A percentile compares a stretch with the other conserved stretches of the same genome.
Evolutionary conservation across 306 rosid species (phyloP).

Genomic region (Trichosanthes truncata): DNA sequence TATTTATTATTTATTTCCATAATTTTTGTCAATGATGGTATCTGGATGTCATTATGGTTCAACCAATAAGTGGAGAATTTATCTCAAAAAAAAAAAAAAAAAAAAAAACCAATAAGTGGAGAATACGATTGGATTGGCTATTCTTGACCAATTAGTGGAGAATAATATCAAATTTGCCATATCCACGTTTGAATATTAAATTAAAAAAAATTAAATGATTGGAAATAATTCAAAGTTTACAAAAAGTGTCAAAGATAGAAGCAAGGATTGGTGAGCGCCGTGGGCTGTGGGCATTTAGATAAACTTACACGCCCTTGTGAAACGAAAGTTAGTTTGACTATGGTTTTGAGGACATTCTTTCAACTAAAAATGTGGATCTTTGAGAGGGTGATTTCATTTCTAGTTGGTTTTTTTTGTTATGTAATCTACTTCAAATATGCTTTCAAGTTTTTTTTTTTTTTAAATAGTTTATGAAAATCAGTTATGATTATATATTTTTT

Average conservation of each 20-base stretch:
- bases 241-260: neutral
- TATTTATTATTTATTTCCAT: no score
- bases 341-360: neutral
- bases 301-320: neutral
- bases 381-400: no score
- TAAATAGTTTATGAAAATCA: no score
- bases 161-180: neutral
- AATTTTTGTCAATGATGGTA: neutral
- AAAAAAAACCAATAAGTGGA: neutral
- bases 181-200: neutral
- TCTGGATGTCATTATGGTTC: neutral
- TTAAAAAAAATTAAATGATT: neutral
- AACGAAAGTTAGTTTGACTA: neutral
- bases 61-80: neutral
- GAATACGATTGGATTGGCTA: neutral
- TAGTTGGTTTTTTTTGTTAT: no score
- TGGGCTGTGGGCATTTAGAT: neutral
- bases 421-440: no score
- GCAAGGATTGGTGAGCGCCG: neutral
- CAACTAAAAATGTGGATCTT: no score
- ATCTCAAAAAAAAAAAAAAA: no score
- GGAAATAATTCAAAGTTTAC: neutral
- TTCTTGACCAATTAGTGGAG: neutral
- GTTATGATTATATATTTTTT: neutral
- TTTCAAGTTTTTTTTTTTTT: no score